Conservation (phyloP, 192 early-diverging fungal genomes). For the Backusella liffmaniae region DNA sequence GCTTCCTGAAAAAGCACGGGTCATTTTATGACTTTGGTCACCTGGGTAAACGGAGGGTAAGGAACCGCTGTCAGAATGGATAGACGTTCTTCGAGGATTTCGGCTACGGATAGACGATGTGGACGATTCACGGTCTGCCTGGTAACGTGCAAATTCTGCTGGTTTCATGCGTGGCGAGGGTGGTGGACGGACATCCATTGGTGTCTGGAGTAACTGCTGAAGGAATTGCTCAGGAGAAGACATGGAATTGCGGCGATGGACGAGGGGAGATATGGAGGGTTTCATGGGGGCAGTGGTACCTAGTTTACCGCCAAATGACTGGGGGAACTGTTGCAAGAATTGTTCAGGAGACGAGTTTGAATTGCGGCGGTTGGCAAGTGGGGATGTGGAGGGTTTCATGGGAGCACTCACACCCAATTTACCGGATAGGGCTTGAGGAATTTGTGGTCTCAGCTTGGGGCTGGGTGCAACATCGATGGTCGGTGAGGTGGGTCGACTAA, state of each 20-base stretch:
- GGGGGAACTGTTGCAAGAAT: conserved; percentile 21
- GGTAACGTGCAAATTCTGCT: conserved; percentile 18
- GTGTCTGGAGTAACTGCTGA: conserved; percentile 14
- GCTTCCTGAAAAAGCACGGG: background rate
- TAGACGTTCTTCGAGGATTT: conserved; percentile 27
- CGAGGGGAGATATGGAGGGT: conserved; percentile 22
- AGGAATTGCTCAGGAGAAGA: conserved; percentile 29
- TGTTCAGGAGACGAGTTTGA: conserved; percentile 27
- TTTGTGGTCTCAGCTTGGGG: background rate
- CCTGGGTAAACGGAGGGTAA: background rate
- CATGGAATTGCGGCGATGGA: conserved; percentile 13
- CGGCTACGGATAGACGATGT: conserved; percentile 26
- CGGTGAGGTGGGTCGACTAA: background rate
- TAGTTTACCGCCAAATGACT: background rate
- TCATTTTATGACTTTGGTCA: background rate
- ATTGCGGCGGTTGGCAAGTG: conserved; percentile 14
- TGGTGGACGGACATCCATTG: background rate
- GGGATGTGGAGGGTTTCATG: conserved; percentile 23
- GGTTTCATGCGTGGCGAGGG: conserved; percentile 3
- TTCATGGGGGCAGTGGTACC: conserved; percentile 6
- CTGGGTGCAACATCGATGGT: conserved; percentile 1
- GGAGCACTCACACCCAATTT: background rate
- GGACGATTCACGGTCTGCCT: conserved; percentile 24
- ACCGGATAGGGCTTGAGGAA: background rate
- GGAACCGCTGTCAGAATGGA: conserved; percentile 24